These are phyloP conservation scores for Mycothermus thermophilus DNA, from an alignment of 495 filamentous ascomycete species.

Conservation along the genomic window DNA sequence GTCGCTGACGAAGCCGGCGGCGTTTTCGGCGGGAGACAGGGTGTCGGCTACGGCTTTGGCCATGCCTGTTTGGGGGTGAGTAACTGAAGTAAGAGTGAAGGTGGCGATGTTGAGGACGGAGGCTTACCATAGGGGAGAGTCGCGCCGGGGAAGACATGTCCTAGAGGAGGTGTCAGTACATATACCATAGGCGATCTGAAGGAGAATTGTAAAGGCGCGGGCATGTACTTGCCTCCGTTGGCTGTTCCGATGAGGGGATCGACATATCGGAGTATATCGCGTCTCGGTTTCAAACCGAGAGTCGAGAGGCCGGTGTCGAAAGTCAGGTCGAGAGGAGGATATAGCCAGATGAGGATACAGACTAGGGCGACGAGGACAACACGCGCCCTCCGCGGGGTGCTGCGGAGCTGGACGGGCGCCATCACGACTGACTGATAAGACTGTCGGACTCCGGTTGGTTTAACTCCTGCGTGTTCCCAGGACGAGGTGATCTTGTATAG, in stretches of 20 bases:
- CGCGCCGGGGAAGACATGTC: constrained; percentile 61
- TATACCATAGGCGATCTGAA: no score
- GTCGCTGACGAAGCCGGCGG: constrained; percentile 55
- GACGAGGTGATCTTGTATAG: no score
- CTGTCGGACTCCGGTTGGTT: no score
- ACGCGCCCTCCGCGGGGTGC: constrained; percentile 25
- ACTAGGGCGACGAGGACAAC: constrained; percentile 19
- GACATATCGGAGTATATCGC: constrained; percentile 25
- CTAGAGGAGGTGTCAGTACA: no score
- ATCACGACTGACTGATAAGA: no score
- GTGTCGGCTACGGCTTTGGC: constrained; percentile 56
- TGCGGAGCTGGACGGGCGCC: constrained; percentile 15
- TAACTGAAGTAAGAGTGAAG: background rate
- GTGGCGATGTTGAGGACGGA: background rate
- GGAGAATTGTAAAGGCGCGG: background rate
- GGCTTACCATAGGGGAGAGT: constrained; percentile 49
- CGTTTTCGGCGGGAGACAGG: constrained; percentile 41
- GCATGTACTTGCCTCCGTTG: constrained; percentile 40
- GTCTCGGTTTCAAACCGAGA: constrained; percentile 6
- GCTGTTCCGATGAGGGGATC: constrained; percentile 49
- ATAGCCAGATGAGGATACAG: constrained; percentile 16
- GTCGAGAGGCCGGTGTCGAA: constrained; percentile 7
- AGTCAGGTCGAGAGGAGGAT: constrained; percentile 17
- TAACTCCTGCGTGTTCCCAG: no score
- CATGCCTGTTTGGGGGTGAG: constrained; percentile 33